phyloP scores from a whole-genome alignment of 371 early-diverging fungal genomes.

The Mucor plumbeus region DNA sequence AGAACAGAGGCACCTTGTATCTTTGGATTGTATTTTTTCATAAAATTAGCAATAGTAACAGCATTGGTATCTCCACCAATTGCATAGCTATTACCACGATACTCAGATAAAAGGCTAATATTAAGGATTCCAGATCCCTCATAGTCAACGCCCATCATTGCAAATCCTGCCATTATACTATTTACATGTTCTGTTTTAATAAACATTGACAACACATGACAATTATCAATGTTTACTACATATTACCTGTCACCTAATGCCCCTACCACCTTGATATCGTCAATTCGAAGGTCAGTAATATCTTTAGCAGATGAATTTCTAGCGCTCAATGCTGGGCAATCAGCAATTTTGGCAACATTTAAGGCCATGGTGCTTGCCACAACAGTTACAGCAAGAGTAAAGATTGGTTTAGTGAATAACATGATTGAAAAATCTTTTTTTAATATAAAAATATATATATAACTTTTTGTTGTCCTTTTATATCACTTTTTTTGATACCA shows the following conservation, averaged over 20 bases:
- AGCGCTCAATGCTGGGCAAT: slow-evolving; percentile 24
- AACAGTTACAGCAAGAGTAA: slow-evolving; percentile 2
- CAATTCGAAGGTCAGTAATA: slow-evolving; percentile 32
- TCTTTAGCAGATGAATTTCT: slow-evolving; percentile 13
- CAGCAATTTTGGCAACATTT: slow-evolving; percentile 13
- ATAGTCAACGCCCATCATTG: slow-evolving; percentile 8
- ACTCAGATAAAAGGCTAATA: slow-evolving; percentile 12
- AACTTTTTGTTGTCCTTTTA: background rate
- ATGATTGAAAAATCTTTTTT: background rate
- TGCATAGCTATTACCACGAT: slow-evolving; percentile 35
- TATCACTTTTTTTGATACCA: background rate
- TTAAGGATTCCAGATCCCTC: slow-evolving; percentile 2
- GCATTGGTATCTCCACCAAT: slow-evolving; percentile 36
- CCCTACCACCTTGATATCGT: slow-evolving; percentile 34
- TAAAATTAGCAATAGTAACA: slow-evolving; percentile 33
- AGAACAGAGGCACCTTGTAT: slow-evolving; percentile 32
- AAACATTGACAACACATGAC: background rate
- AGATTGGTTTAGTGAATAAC: background rate
- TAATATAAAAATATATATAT: background rate
- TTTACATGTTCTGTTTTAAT: background rate
- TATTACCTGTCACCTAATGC: slow-evolving; percentile 32
- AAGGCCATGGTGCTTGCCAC: background rate
- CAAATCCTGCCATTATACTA: slow-evolving; percentile 29
- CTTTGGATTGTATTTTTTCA: slow-evolving; percentile 27
- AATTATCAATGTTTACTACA: background rate